A percentile compares a stretch with the other conserved stretches of the same genome.
Conservation (phyloP, 2,329 filamentous ascomycete species). For the Trichophyton verrucosum region DNA sequence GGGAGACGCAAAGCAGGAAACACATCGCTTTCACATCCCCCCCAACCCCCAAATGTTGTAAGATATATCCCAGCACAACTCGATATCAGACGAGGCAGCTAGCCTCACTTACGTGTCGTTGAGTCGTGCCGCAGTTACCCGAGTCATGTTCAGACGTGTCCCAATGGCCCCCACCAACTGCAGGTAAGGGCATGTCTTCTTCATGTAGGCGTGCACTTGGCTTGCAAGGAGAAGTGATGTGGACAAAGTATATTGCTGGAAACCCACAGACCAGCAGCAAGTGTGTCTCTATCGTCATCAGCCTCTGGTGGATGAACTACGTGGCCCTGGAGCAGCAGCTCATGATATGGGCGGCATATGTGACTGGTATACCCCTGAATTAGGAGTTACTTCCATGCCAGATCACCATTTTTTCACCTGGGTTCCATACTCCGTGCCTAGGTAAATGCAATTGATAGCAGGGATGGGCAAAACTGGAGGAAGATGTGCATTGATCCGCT, state of each 20-base stretch:
- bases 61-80: neutral
- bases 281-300: no score
- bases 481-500: neutral
- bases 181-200: neutral
- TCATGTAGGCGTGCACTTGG: neutral
- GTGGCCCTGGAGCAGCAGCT: neutral
- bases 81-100: neutral
- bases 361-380: neutral
- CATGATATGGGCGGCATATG: neutral
- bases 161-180: neutral
- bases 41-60: neutral
- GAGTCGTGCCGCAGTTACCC: neutral
- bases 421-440: neutral
- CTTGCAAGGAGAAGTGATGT: neutral
- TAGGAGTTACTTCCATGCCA: neutral
- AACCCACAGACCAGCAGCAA: neutral
- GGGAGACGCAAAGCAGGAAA: neutral
- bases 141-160: neutral
- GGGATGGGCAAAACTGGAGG: neutral
- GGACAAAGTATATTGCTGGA: neutral
- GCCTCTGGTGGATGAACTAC: neutral
- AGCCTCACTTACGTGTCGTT: neutral
- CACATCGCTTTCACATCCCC: neutral
- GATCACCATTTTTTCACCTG: neutral
- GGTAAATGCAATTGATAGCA: neutral